Conservation (phyloP, 768 basidiomycete species). For the Xerocomus potaroensis region DNA sequence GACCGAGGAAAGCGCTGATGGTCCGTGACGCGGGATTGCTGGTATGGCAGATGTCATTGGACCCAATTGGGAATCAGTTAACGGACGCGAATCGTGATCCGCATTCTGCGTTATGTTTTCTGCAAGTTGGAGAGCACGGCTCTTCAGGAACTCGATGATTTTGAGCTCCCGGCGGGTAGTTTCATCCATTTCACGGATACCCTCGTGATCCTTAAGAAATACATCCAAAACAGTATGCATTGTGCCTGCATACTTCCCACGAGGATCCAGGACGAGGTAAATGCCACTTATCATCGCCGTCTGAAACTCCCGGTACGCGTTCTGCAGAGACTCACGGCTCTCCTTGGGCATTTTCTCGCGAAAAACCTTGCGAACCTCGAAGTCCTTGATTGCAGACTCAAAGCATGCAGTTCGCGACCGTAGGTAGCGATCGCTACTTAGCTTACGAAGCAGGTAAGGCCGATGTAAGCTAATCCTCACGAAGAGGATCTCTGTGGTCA, state of each 20-base stretch:
- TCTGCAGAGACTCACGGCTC: constrained; percentile 66
- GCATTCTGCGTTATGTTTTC: constrained; percentile 28
- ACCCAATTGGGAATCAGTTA: constrained; percentile 35
- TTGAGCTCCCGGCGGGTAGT: constrained; percentile 79
- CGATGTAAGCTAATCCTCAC: constrained; percentile 81
- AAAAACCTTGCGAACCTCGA: constrained; percentile 70
- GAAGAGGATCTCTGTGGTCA: constrained; percentile 87
- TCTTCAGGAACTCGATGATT: constrained; percentile 79
- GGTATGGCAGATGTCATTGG: constrained; percentile 11
- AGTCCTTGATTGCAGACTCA: constrained; percentile 86
- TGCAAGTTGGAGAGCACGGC: constrained; percentile 54
- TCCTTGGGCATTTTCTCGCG: constrained; percentile 58
- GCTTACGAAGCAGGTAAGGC: constrained; percentile 75
- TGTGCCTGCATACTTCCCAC: constrained; percentile 56
- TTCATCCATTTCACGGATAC: constrained; percentile 65
- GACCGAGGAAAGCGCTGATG: constrained; percentile 20
- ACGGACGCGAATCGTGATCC: constrained; percentile 12
- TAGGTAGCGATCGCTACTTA: constrained; percentile 75
- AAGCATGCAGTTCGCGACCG: constrained; percentile 85
- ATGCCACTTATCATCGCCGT: constrained; percentile 88
- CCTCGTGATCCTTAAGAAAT: constrained; percentile 59
- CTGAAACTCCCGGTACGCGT: constrained; percentile 84
- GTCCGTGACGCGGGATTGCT: constrained; percentile 11
- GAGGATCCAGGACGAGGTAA: constrained; percentile 76
- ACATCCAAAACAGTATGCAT: constrained; percentile 81